Evolutionary conservation across 2,329 filamentous ascomycete genomes (phyloP), one percentile per base, ranked within the genome.

Genomic region (Aureobasidium musti): DNA sequence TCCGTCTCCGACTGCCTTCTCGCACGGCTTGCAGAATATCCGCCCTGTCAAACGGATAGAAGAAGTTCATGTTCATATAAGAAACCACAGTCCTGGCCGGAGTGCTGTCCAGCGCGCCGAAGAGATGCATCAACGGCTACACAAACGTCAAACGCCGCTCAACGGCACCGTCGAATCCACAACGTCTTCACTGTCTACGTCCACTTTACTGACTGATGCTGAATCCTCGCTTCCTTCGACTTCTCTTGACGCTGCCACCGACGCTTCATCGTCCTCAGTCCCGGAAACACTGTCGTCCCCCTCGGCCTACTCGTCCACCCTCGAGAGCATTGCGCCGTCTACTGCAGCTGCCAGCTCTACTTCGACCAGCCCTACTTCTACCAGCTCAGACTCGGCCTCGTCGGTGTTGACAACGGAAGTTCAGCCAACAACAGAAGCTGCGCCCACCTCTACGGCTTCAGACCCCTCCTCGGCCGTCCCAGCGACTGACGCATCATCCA

Each of bases 1-100:
- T n/a, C n/a, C 45, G 45, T 26, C 66, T 53, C 68, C 68, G 65
- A 63, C 68, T 41, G 67, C 64, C 19, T 68, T 52, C 30, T 64
- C 67, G 7, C 57, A 68, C 11, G 65, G 49, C 23, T 21, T 67
- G 28, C 57, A 68, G 39, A 54, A 67, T 17, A 28, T 65, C n/a
- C 26, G n/a, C n/a, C 41, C 56, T 10, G 52, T 60, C 39, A 53
- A 56, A 65, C 57, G 35, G 2, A 41, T 67, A 8, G 66, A 64
- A 37, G 52, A 67, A 53, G 66, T 67, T 7, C 66, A 64, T 26
- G 45, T 67, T 14, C 57, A 64, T n/a, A 41, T 64, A 45, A 37
- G 67, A 8, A 61, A 67, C 26, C 52, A 68, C 10, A 57, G 63
- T 35, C 52, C 63, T 39, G 33, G 52, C 19, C 59, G 39, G 21